These are phyloP conservation scores for Ogataea chonburiensis DNA, from an alignment of 805 yeast species.

Conservation along the genomic window DNA sequence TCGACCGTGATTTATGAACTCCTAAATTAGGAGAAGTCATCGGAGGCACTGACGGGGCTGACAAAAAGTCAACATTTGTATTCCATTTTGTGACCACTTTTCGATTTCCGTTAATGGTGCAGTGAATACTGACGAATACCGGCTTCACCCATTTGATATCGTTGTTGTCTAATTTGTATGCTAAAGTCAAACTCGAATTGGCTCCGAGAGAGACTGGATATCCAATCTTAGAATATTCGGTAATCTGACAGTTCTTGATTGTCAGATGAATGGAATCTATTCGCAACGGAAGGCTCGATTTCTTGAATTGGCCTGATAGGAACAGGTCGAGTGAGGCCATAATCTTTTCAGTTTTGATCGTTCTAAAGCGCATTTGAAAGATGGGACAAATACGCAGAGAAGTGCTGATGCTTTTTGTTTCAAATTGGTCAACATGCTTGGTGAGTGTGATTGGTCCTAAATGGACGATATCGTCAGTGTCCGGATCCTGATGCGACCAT, in stretches of 20 bases:
- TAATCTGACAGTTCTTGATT: constrained; percentile 27
- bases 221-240: constrained; percentile 19
- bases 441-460: constrained; percentile 16
- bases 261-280: constrained; percentile 21
- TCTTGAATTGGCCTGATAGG: constrained; percentile 20
- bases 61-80: constrained; percentile 36
- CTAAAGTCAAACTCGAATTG: constrained; percentile 22
- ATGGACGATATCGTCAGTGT: constrained; percentile 5
- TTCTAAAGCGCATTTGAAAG: constrained; percentile 30
- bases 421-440: constrained; percentile 7
- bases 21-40: constrained; percentile 28
- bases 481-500: constrained; percentile 10
- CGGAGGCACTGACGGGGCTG: constrained; percentile 10
- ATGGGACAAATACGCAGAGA: constrained; percentile 25
- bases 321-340: constrained; percentile 28
- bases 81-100: constrained; percentile 37
- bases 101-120: constrained; percentile 21
- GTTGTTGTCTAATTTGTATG: constrained; percentile 28
- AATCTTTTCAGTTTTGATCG: constrained; percentile 27
- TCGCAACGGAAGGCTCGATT: constrained; percentile 6
- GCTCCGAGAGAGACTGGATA: constrained; percentile 33
- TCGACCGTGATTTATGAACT: constrained; percentile 14
- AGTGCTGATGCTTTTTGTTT: constrained; percentile 9
- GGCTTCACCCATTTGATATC: constrained; percentile 30
- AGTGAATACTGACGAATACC: constrained; percentile 23